Base-by-base conservation (phyloP, 495 filamentous ascomycete species). In the Rostrohypoxylon terebratum region DNA sequence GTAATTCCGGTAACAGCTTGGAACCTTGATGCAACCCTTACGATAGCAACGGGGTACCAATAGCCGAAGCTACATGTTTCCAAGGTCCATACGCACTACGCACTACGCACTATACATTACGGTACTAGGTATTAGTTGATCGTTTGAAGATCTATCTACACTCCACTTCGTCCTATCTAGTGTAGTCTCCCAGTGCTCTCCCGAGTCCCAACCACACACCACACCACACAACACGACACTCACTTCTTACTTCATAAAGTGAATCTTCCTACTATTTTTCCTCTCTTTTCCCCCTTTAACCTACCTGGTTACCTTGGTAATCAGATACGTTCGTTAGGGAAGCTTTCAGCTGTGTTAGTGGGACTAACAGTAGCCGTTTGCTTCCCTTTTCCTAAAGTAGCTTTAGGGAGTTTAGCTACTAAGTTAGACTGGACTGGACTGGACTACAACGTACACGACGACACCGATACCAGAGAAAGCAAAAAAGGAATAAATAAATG, bases 361-460 rank as follows among this genome's bases (percentile, higher is more conserved):
- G 68, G 59, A 63, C 66, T 55, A 47, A 36, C 47, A 7, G 66
- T 70, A 63, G 68, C 66, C 63, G 53, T 77, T 40, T 72, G 55
- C 65, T 71, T 68, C 59, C 65, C 68, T 65, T 66, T 72, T 71
- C 53, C 59, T 66, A 53, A 68, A 67, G 53, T 66, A 68, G 63
- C 36, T 59, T 36, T 44, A 45, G 31, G 13, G 44, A 51, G 48
- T 21, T 40, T 38, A 59, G 10, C 34, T 63, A 47, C 38, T 40
- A 21, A 45, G 9, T 25, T 63, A 47, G 53, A 45, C 13, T 45
- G 45, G 54, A 16, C n/a, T 40, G 40, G n/a, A n/a, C n/a, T n/a
- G n/a, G n/a, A n/a, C n/a, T n/a, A n/a, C n/a, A n/a, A n/a, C n/a
- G n/a, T n/a, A n/a, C 57, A 16, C 38, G 38, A 3, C 48, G 48